Evolutionary conservation across 805 yeast genomes (phyloP), one percentile per base, ranked within the genome.

Genomic region (Cyberlindnera petersonii): DNA sequence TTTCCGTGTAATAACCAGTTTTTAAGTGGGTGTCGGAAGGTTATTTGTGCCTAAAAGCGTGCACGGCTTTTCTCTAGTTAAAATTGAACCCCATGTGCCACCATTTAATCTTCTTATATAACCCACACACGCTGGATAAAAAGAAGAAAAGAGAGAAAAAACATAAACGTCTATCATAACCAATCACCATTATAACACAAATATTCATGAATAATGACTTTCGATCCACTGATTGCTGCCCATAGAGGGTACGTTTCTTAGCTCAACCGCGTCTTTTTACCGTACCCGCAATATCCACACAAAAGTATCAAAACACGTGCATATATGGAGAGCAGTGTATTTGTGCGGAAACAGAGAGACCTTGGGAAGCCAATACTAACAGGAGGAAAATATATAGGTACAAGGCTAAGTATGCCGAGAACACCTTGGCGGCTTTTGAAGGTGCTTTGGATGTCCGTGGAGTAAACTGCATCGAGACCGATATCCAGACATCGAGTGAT

Each of bases 401-500:
- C 44, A 63, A 64, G 21, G 60, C 58, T 35, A 49, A 58, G 29
- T 70, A 56, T 42, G 69, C 74, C 13, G 78, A 73, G 43, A 73
- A 73, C 50, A 69, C 75, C 5, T 33, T 68, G 14, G 46, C 59
- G 5, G 74, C 77, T 0, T 69, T 72, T 49, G 55, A 68, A 13
- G 69, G 68, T 19, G 77, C 77, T 1, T 55, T 66, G n/a, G 68
- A 64, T 14, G 70, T 65, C 11, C 24, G 11, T 3, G 72, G 71
- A 7, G 55, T 44, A 13, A 66, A 60, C 33, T 64, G 68, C 18
- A 63, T 77, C 16, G 82, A 76, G 52, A 71, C 78, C 9, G 84
- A 77, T 50, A 57, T 77, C 22, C 82, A 76, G 50, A 63, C 75
- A 43, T 63, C 79, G 1, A 48, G 53, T 4, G 84, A 77, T 49